Evolutionary conservation across 2,329 filamentous ascomycete genomes (phyloP), one percentile per base, ranked within the genome.

Genomic region (Aspergillus nomiae): DNA sequence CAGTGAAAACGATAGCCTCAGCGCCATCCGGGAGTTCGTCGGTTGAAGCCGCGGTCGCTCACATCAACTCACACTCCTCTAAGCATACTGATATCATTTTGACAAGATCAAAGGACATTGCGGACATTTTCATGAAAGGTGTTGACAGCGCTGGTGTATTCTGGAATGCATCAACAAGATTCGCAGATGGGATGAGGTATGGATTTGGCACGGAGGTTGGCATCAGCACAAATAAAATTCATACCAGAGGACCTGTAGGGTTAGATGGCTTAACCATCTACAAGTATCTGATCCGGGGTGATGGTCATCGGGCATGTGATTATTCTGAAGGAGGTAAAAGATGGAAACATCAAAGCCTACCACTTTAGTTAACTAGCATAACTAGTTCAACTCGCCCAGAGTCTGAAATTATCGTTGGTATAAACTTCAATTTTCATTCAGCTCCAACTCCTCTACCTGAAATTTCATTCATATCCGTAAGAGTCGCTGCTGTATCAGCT

Each of bases 151-250:
- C 93, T 0, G 94, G 94, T 58, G 94, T 94, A 21, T 99, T 96
- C 84, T 97, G 94, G 93, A 99, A 99, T 76, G 92, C 93, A 9
- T 96, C 92, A 28, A 97, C 92, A 10, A 87, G 95, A 57, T 94
- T 99, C 81, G 93, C 94, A 7, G 95, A 99, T 77, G 95, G 95
- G 9, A 97, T 96, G 91, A 86, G 95, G 48, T 98, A 96, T 76
- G 95, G 95, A 9, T 99, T 99, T 79, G 95, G 95, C 55, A 98
- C 95, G 0, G 95, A 99, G 80, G 95, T 99, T 28, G 95, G 95
- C 60, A 98, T 99, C 79, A 96, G 92, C 81, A 99, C 95, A 56
- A 99, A 97, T 83, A 99, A 98, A 83, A 97, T 99, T 67, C 95
- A 99, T 76, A 91, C 92, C 1, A 85, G 95, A 57, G 95, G 95